These are phyloP conservation scores for Herpetospermum pedunculosum DNA, from an alignment of 306 rosid species.

Conservation along the genomic window DNA sequence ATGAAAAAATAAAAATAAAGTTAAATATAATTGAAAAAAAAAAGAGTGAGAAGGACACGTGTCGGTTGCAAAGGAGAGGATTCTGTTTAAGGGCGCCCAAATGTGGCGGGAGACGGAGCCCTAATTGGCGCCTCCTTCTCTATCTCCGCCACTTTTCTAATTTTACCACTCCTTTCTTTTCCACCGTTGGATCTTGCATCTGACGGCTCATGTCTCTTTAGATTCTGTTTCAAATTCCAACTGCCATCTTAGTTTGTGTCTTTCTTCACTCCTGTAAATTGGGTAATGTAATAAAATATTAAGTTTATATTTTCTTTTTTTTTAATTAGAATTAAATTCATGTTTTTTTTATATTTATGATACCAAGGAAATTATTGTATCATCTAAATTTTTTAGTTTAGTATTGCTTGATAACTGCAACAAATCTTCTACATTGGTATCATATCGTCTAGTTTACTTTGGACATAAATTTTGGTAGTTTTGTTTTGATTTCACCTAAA, in stretches of 20 bases:
- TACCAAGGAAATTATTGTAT: not conserved
- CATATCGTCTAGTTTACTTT: no score
- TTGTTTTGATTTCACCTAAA: no score
- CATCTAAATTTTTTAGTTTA: not conserved
- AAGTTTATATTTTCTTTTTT: not conserved
- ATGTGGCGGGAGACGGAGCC: conserved; percentile 53
- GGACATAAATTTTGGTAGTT: no score
- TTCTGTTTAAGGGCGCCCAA: conserved; percentile 21
- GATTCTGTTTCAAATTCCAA: not conserved
- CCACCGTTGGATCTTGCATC: not conserved
- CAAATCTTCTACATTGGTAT: no score
- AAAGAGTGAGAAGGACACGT: conserved; percentile 30
- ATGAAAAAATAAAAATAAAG: not conserved
- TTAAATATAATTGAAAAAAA: not conserved
- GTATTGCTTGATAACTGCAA: no score
- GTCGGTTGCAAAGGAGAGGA: conserved; percentile 12
- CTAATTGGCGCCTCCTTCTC: conserved; percentile 2
- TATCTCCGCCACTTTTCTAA: not conserved
- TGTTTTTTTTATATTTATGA: no score
- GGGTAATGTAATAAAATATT: not conserved
- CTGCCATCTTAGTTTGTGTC: not conserved
- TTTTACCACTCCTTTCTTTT: not conserved
- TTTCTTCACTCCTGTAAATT: not conserved
- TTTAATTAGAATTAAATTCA: no score
- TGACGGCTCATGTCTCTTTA: not conserved